Evolutionary conservation across 768 basidiomycete genomes (phyloP).

Genomic region (Dioszegia hungarica): DNA sequence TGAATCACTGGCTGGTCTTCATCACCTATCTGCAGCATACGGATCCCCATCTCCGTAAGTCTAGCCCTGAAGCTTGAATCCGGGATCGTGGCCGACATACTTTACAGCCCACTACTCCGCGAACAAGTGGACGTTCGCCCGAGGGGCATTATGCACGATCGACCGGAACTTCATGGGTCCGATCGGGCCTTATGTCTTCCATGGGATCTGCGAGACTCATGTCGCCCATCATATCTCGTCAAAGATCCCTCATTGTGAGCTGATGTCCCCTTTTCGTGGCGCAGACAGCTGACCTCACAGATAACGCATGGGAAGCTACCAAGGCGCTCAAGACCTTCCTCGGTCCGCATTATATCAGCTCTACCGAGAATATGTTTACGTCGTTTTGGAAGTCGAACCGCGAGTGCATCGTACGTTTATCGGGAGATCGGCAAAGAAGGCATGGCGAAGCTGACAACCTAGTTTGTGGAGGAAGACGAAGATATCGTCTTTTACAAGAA

Average conservation of each 20-base stretch:
- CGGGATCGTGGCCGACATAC: background rate
- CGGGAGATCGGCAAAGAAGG: slow-evolving; percentile 48
- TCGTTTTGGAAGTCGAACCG: slow-evolving; percentile 64
- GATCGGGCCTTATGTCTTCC: slow-evolving; percentile 76
- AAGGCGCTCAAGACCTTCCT: slow-evolving; percentile 74
- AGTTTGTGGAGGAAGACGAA: slow-evolving; percentile 91
- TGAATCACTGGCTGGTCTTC: slow-evolving; percentile 73
- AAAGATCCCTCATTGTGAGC: slow-evolving; percentile 94
- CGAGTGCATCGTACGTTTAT: slow-evolving; percentile 66
- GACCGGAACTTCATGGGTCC: slow-evolving; percentile 79
- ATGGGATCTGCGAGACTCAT: slow-evolving; percentile 92
- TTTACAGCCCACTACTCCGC: slow-evolving; percentile 74
- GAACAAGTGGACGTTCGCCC: slow-evolving; percentile 82
- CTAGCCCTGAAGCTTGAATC: background rate
- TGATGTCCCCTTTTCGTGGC: background rate
- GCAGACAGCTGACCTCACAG: slow-evolving; percentile 45
- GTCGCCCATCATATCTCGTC: slow-evolving; percentile 84
- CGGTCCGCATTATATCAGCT: slow-evolving; percentile 53
- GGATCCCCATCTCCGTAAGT: slow-evolving; percentile 66
- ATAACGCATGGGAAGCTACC: slow-evolving; percentile 75
- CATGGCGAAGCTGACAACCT: slow-evolving; percentile 1
- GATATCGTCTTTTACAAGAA: slow-evolving; percentile 62
- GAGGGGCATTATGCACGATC: slow-evolving; percentile 86
- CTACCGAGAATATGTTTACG: slow-evolving; percentile 53
- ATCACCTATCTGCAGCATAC: slow-evolving; percentile 99